Evolutionary conservation across 768 basidiomycete species (phyloP), one percentile per base, ranked within the genome.

Genomic region (Stropharia rugosoannulata): DNA sequence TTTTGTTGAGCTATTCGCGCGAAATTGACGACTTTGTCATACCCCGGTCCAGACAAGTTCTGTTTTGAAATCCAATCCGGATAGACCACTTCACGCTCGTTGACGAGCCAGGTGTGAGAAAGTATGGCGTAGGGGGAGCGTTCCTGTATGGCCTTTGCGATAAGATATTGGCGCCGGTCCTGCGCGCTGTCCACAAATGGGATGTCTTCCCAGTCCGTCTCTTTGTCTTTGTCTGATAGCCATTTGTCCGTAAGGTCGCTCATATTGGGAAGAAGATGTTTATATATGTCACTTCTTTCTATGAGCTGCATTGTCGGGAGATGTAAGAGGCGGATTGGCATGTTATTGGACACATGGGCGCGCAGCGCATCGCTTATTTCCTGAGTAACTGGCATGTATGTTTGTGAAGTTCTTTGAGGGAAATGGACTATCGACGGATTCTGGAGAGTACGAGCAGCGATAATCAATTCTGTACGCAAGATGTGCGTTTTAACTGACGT

Each of bases 51-150:
- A 5, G 42, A 25, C 11, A 35, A 19, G 10, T 42, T 40, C 9
- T 38, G 32, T n/a, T 44, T n/a, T 18, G 49, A 15, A 8, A 45
- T 45, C 52, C 47, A 49, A 32, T 54, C 51, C 5, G 44, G 41
- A 37, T 50, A 51, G 13, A 48, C 51, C 18, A 60, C 38, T 45
- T 60, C 59, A 11, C 48, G 37, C 16, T 60, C 55, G 29, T 50
- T 37, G 18, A 44, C 19, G 37, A 56, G 51, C 59, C 59, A 60
- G 13, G 59, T 60, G 36, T 60, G 59, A 1, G 59, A 60, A 1
- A 60, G 55, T 48, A 57, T 57, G 1, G 59, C 59, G 27, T 58
- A 61, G 10, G 22, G 36, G 13, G 58, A 49, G 11, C 54, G 49
- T 15, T 59, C 49, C 19, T 36, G 42, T 43, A 59, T 27, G 27